Base-by-base conservation (phyloP, 352 stramenopile species). In the Globisporangium barbulae region DNA sequence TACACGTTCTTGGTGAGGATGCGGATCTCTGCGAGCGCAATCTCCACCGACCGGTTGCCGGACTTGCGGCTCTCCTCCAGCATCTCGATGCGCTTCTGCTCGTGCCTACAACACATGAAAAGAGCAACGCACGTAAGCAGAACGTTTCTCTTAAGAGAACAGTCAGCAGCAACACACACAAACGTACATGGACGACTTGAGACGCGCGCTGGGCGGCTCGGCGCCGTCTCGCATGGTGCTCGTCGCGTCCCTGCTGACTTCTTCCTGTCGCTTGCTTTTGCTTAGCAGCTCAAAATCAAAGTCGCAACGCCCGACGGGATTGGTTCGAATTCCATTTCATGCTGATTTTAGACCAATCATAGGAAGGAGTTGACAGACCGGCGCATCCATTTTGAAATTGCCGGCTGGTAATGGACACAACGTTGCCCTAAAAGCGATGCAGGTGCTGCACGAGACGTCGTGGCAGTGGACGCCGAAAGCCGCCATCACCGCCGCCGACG, bases 1-100 rank as follows among this genome's bases (percentile, higher is more conserved):
- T 91, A 93, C 13, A 88, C 70, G 61, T 93, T 93, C 35, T 81
- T 63, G 35, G 67, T 60, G 55, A 93, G 87, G 59, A 93, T 84
- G 53, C 77, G 61, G 31, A 88, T 89, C 59, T 93, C 84, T 5
- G 79, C 82, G 31, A 93, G 72, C 50, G 84, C 84, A 54, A 88
- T 73, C 52, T 85, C 70, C 28, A 93, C 78, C 9, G 84, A 83
- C 1, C 84, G 80, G n/a, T 80, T 68, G n/a, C 84, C 84, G 21
- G 82, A 78, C n/a, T 76, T 61, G 55, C 84, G 80, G 61, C 82
- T 91, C 58, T 79, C 76, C 15, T 74, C 60, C 39, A 91, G 66
- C 52, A 76, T 73, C 19, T 68, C 59, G 35, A 42, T 57, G 19
- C 17, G 50, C 30, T 83, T 73, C 53, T 70, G 71, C 47, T 85